Conservation (phyloP, 257 asterid species). For the Ehretia macrophylla region DNA sequence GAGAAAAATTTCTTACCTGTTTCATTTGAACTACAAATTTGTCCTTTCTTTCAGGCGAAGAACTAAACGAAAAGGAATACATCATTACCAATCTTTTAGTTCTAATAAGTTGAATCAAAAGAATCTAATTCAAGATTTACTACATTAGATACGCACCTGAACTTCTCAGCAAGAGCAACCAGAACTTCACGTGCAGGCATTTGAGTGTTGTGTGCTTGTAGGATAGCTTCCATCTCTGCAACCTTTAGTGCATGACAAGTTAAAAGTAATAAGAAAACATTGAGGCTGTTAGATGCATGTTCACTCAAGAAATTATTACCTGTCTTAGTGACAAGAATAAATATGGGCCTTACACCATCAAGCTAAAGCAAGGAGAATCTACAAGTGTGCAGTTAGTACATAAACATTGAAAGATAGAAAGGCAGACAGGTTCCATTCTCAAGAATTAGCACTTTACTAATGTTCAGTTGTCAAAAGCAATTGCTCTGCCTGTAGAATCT, state of each 20-base stretch:
- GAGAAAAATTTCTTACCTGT: slow-evolving; percentile 45
- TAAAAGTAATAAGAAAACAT: background rate
- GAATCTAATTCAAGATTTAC: background rate
- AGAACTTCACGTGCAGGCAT: slow-evolving; percentile 81
- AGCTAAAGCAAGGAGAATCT: too few relatives aligned
- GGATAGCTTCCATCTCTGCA: slow-evolving; percentile 81
- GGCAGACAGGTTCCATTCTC: too few relatives aligned
- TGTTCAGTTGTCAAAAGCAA: too few relatives aligned
- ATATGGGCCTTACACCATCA: too few relatives aligned
- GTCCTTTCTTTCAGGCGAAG: slow-evolving; percentile 77
- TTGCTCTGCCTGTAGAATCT: too few relatives aligned
- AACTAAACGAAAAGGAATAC: slow-evolving; percentile 37
- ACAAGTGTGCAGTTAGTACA: too few relatives aligned
- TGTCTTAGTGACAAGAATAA: background rate
- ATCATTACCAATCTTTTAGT: slow-evolving; percentile 14
- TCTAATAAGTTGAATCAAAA: background rate
- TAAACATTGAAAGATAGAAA: too few relatives aligned
- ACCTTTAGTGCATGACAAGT: slow-evolving; percentile 42
- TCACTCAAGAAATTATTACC: background rate
- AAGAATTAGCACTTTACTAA: too few relatives aligned
- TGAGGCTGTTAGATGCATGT: too few relatives aligned
- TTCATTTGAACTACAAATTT: slow-evolving; percentile 68
- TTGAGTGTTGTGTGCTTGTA: slow-evolving; percentile 68
- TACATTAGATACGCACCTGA: slow-evolving; percentile 47
- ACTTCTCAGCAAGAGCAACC: slow-evolving; percentile 76